Evolutionary conservation across 2,329 filamentous ascomycete species (phyloP), one percentile per base, ranked within the genome.

Genomic region (Trichoderma sp.): DNA sequence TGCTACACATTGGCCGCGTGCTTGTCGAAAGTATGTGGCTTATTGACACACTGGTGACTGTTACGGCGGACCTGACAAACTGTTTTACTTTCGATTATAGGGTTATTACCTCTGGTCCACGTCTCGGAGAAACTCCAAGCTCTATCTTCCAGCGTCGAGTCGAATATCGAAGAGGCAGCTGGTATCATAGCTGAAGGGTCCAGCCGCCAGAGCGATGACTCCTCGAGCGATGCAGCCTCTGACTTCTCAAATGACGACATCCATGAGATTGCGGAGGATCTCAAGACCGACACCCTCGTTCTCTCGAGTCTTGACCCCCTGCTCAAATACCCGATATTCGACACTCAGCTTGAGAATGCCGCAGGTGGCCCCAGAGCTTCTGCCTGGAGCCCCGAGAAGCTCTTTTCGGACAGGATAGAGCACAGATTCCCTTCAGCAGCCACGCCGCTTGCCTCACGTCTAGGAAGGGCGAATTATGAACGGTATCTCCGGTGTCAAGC

Each of bases 231-330:
- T 14, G 57, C 57, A 12, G 57, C 9, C 7, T 60, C 57, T 60
- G 34, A 17, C 19, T 60, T 60, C 34, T 60, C 57, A 43, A 21
- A 60, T 19, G 57, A 51, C 19, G 34, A 60, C 9, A 43, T 60
- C 15, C 43, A 60, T 21, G 57, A 60, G 34, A 50, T 60, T 60
- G 57, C 57, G 1, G 57, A 60, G 7, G 57, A 60, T 24, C 57
- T 60, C 5, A 60, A 17, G 2, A 60, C 34, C 0, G 57, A 60
- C 19, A 60, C 57, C 15, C 6, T 39, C 9, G 21, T 60, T 21
- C 21, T 60, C 2, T 60, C 57, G 1, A 24, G 47, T 3, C 47
- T 60, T n/a, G 57, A 60, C 12, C 17, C 57, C 2, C 26, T 60
- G 7, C 10, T 60, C 0, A 60, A 60, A 12, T 21, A 15, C 19